A percentile compares a stretch with the other conserved stretches of the same genome.
phyloP scores from a whole-genome alignment of 1,284 basidiomycete species.

The Coniferiporia weirii region DNA sequence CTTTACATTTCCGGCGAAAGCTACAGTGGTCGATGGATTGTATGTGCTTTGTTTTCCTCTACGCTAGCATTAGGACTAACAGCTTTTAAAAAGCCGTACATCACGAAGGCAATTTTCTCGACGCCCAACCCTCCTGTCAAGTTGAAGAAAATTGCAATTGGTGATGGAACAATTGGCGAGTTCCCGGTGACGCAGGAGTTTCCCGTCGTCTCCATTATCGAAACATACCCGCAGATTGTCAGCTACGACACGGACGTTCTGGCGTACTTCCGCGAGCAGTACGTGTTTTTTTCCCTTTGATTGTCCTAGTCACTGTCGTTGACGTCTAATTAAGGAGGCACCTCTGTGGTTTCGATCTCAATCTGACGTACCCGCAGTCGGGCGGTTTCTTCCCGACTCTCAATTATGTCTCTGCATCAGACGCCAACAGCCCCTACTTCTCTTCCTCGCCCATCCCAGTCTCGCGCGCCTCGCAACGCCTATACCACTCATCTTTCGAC shows the following conservation, averaged over 20 bases:
- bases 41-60: neutral
- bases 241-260: constrained; percentile 18
- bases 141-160: constrained; percentile 20
- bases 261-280: constrained; percentile 21
- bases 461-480: neutral
- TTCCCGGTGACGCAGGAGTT: constrained; percentile 6
- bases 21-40: constrained; percentile 18
- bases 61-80: neutral
- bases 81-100: constrained; percentile 15
- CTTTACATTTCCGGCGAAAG: constrained; percentile 19
- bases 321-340: constrained; percentile 7
- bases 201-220: constrained; percentile 9
- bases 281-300: neutral
- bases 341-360: constrained; percentile 20
- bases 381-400: constrained; percentile 11
- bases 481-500: neutral
- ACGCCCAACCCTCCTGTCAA: constrained; percentile 20
- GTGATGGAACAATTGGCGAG: constrained; percentile 18
- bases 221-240: constrained; percentile 20
- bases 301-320: neutral
- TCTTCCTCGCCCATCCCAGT: neutral
- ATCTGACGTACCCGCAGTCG: constrained; percentile 20
- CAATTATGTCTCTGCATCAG: neutral
- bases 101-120: constrained; percentile 19
- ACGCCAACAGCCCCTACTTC: constrained; percentile 3